phyloP scores from a whole-genome alignment of 768 basidiomycete genomes.

The Leccinum incarnatum region DNA sequence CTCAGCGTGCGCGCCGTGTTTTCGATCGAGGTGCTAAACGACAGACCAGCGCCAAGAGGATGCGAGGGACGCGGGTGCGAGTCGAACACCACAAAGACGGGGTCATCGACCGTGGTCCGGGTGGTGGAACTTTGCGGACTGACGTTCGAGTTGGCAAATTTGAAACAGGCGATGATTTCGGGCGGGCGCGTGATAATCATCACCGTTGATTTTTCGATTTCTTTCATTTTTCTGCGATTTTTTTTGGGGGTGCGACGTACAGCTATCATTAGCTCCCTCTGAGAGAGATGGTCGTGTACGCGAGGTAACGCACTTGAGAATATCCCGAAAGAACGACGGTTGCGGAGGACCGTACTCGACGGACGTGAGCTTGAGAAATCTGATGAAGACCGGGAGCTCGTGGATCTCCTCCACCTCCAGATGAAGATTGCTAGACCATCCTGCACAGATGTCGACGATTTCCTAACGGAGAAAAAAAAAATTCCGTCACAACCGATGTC shows the following conservation, averaged over 20 bases:
- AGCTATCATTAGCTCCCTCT: background rate
- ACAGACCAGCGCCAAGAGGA: slow-evolving; percentile 58
- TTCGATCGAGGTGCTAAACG: slow-evolving; percentile 47
- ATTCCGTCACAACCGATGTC: background rate
- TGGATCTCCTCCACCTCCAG: slow-evolving; percentile 58
- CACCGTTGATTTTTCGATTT: slow-evolving; percentile 28
- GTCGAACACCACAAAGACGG: slow-evolving; percentile 60
- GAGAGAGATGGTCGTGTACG: background rate
- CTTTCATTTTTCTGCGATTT: slow-evolving; percentile 24
- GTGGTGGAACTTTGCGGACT: background rate
- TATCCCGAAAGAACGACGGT: slow-evolving; percentile 35
- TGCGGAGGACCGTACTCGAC: slow-evolving; percentile 39
- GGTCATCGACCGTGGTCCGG: slow-evolving; percentile 9
- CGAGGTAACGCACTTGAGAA: slow-evolving; percentile 24
- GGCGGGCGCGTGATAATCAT: slow-evolving; percentile 67
- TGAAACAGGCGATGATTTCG: slow-evolving; percentile 60
- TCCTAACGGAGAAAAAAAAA: slow-evolving; percentile 38
- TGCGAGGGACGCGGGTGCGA: slow-evolving; percentile 62
- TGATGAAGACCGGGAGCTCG: slow-evolving; percentile 46
- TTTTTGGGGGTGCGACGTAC: background rate
- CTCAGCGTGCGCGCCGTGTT: slow-evolving; percentile 43
- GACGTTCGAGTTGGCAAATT: slow-evolving; percentile 18
- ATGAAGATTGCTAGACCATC: slow-evolving; percentile 52
- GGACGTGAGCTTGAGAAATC: slow-evolving; percentile 34
- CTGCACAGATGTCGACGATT: slow-evolving; percentile 52